These are phyloP conservation scores for Colletotrichum siamense DNA, from an alignment of 2,329 filamentous ascomycete genomes.

Conservation along the genomic window DNA sequence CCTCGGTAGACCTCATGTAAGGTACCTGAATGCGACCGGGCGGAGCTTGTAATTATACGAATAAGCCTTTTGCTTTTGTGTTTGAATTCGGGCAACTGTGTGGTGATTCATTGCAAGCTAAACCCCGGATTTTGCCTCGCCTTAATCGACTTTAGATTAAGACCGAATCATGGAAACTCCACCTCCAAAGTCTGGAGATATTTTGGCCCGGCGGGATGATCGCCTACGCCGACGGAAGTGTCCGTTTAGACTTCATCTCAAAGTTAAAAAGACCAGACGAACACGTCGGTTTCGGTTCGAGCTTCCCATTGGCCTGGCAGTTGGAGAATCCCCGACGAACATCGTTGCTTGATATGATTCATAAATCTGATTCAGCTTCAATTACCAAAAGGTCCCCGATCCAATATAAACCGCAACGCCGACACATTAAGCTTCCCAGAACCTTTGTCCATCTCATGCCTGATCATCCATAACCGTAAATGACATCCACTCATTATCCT, in stretches of 20 bases:
- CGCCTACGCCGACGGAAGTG: neutral
- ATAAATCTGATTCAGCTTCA: neutral
- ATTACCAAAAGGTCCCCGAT: neutral
- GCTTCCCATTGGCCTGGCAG: neutral
- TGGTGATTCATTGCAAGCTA: neutral
- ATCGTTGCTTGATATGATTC: neutral
- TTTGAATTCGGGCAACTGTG: neutral
- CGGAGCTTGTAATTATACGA: neutral
- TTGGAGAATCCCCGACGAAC: neutral
- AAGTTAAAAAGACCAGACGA: neutral
- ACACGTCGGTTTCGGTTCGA: neutral
- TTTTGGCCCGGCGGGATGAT: neutral
- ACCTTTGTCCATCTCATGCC: neutral
- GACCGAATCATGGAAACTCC: neutral
- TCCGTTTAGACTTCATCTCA: neutral
- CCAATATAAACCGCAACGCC: neutral
- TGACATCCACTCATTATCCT: conserved; percentile 17
- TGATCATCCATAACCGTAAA: conserved; percentile 3
- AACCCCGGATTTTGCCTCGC: neutral
- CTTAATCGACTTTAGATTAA: neutral
- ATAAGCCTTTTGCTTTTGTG: neutral
- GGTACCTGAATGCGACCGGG: neutral
- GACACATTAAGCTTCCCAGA: neutral
- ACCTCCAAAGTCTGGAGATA: neutral
- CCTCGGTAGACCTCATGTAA: neutral